These are phyloP conservation scores for Boletus tomentosulus DNA, from an alignment of 768 basidiomycete species.

Conservation along the genomic window DNA sequence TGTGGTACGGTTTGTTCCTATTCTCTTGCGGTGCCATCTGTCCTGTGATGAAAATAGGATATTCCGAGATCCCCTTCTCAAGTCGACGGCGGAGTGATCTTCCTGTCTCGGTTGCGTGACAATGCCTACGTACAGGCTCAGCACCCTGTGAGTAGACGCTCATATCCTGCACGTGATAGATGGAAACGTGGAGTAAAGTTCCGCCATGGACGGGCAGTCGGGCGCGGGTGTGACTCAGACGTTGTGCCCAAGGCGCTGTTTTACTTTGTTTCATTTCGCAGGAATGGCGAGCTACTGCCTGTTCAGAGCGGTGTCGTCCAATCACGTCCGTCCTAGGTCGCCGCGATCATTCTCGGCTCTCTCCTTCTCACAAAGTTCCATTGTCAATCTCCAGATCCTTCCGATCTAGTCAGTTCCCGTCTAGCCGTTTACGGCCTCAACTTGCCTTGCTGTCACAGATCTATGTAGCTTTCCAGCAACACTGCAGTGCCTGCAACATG, in stretches of 20 bases:
- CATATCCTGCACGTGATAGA: not conserved
- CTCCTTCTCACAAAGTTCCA: slow-evolving; percentile 14
- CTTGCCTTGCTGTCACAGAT: slow-evolving; percentile 26
- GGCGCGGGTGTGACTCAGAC: slow-evolving; percentile 6
- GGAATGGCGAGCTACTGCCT: slow-evolving; percentile 20
- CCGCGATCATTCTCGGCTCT: slow-evolving; percentile 20
- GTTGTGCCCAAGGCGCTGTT: slow-evolving; percentile 19
- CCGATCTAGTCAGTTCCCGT: slow-evolving; percentile 15
- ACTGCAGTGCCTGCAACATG: slow-evolving; percentile 33
- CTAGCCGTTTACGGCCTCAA: slow-evolving; percentile 24
- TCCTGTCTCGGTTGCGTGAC: not conserved
- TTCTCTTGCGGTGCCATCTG: not conserved
- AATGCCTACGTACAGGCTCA: not conserved
- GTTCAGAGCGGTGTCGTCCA: slow-evolving; percentile 18
- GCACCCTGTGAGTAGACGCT: not conserved
- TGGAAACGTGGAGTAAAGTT: slow-evolving; percentile 6
- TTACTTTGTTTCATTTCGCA: slow-evolving; percentile 21
- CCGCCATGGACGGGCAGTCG: slow-evolving; percentile 21
- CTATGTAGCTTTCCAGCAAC: slow-evolving; percentile 17
- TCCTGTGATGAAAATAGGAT: not conserved
- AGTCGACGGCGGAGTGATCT: not conserved
- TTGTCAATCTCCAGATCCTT: slow-evolving; percentile 18
- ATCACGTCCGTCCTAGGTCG: slow-evolving; percentile 18
- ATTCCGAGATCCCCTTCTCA: not conserved
- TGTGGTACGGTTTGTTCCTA: slow-evolving; percentile 10